Base-by-base conservation (phyloP, 2,329 filamentous ascomycete species). In the Talaromyces albobiverticillius region DNA sequence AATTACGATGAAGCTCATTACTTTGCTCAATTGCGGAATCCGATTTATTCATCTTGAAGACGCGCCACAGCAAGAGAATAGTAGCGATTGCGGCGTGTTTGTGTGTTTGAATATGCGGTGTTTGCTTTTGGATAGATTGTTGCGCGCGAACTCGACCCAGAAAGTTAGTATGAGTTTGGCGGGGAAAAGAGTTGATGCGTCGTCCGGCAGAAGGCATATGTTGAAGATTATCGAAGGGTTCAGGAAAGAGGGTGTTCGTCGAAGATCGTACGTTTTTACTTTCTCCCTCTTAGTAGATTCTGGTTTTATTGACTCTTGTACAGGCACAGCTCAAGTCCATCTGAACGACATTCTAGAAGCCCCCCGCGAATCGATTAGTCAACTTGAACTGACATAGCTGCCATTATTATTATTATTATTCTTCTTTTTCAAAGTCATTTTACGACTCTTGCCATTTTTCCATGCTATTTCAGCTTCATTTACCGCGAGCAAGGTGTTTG, bases 101-200 rank as follows among this genome's bases (percentile, higher is more conserved):
- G 94, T 99, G 3, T 97, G 94, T 71, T 82, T 97, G 60, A 82
- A 93, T 58, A 99, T 99, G 92, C 85, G 91, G 46, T 89, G 96
- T 73, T 76, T 99, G n/a, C 80, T 99, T 16, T 79, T 96, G 48
- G 92, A 91, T 72, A 80, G 89, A 54, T 78, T 99, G 22, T 76
- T 99, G 55, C 83, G 82, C 61, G 90, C 89, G 8, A 88, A 90
- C 66, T 86, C 88, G 2, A 83, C 84, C 58, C 85, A 93, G 70
- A 96, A 95, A 74, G 88, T 97, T 11, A 92, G 86, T 58, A 97
- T 99, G 94, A 94, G 89, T 66, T 88, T 97, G 82, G 85, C 82
- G 4, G 89, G 89, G 22, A 91, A 90, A 68, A 82, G 87, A 65
- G 86, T 97, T 48, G 89, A 96, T 73, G 90, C 90, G 3, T 75